These are phyloP conservation scores for Schrenkiella parvula DNA, from an alignment of 345 rosid genomes.

Conservation along the genomic window DNA sequence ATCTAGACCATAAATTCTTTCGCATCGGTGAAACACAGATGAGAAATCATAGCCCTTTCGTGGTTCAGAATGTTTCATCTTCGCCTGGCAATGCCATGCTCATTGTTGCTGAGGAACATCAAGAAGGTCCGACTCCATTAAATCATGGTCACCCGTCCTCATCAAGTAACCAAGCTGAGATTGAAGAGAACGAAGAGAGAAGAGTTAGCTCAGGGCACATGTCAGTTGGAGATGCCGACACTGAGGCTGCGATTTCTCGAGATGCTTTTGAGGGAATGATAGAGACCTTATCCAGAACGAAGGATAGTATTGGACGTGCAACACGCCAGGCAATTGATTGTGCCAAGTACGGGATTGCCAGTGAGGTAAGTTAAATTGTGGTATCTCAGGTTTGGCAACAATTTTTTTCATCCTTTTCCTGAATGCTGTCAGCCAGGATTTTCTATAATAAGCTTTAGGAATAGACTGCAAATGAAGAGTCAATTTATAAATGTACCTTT, in stretches of 20 bases:
- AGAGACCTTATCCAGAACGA: conserved; percentile 94
- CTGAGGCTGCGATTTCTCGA: conserved; percentile 93
- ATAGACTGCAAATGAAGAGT: conserved; percentile 12
- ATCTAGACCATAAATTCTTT: conserved; percentile 36
- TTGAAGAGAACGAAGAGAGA: conserved; percentile 66
- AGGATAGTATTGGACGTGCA: conserved; percentile 96
- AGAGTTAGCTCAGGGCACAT: conserved; percentile 54
- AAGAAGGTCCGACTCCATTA: conserved; percentile 46
- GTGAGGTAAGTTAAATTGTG: conserved; percentile 55
- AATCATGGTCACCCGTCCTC: conserved; percentile 41
- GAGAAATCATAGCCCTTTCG: conserved; percentile 46
- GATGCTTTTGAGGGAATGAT: conserved; percentile 99
- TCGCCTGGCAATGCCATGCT: conserved; percentile 35
- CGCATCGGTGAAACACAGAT: conserved; percentile 40
- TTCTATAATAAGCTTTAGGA: background rate
- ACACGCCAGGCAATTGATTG: conserved; percentile 94
- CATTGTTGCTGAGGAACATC: conserved; percentile 41
- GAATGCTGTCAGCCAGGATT: conserved; percentile 2
- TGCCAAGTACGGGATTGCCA: conserved; percentile 91
- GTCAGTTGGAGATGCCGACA: conserved; percentile 65
- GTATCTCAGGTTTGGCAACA: background rate
- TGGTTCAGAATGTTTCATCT: conserved; percentile 47
- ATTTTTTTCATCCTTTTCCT: background rate
- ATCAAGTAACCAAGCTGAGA: conserved; percentile 39
- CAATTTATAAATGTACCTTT: background rate